Evolutionary conservation across 2,329 filamentous ascomycete genomes (phyloP).

Genomic region (Cytospora leucostoma): DNA sequence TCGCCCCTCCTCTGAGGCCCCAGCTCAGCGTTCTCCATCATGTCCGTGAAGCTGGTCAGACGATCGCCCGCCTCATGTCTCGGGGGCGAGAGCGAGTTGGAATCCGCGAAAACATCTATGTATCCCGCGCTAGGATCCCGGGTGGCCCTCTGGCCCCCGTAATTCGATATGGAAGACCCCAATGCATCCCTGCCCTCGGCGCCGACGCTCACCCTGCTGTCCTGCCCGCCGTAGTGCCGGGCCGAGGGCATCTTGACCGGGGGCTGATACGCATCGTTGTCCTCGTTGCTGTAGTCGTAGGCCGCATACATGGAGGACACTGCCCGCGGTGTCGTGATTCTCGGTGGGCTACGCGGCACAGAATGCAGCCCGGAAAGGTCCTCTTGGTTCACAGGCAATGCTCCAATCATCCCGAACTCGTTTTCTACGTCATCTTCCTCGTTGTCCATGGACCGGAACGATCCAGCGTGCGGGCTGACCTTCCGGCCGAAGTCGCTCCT

Average conservation of each 20-base stretch:
- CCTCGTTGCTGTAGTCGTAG: conserved; percentile 24
- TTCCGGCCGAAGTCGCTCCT: conserved; percentile 58
- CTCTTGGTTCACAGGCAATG: conserved; percentile 27
- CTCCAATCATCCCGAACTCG: conserved; percentile 7
- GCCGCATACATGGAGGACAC: conserved; percentile 28
- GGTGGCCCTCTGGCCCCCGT: conserved; percentile 39
- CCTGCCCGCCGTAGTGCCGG: conserved; percentile 26
- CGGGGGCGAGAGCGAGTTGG: conserved; percentile 41
- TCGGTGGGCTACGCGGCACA: conserved; percentile 23
- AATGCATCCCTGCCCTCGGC: conserved; percentile 10
- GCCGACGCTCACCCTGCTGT: conserved; percentile 27
- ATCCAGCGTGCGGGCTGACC: conserved; percentile 26
- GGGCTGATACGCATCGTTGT: conserved; percentile 17
- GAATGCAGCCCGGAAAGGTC: conserved; percentile 28
- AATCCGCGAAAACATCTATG: conserved; percentile 57
- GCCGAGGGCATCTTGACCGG: conserved; percentile 27
- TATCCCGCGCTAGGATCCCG: conserved; percentile 50
- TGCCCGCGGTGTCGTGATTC: conserved; percentile 27
- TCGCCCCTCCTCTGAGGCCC: neutral
- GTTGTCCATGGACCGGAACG: conserved; percentile 20
- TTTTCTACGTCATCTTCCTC: conserved; percentile 20
- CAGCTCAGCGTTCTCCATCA: conserved; percentile 50
- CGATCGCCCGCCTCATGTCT: conserved; percentile 29
- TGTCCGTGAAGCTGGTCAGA: conserved; percentile 54
- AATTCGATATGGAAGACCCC: conserved; percentile 23